phyloP scores from a whole-genome alignment of 208 protist species.

The Crithidia bombi region DNA sequence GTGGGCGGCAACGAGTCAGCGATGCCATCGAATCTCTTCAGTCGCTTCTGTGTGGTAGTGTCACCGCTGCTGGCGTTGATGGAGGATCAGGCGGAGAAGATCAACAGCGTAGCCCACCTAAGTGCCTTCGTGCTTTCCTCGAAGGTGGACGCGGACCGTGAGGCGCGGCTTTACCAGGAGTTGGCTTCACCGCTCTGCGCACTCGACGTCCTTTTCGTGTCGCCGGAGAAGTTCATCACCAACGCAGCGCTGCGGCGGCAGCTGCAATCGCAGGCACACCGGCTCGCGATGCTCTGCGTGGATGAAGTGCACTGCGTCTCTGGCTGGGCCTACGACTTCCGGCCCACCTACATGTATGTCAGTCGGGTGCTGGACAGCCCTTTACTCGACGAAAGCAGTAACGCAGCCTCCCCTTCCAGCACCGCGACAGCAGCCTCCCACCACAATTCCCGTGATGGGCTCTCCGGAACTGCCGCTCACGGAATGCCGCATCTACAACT shows the following conservation, averaged over 20 bases:
- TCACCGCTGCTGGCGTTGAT: conserved; percentile 97
- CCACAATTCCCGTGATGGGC: too few species aligned
- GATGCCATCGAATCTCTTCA: conserved; percentile 26
- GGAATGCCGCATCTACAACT: too few species aligned
- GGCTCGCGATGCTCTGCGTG: conserved; percentile 88
- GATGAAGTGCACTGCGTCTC: conserved; percentile 98
- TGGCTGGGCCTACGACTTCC: conserved; percentile 97
- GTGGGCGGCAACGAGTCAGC: background rate
- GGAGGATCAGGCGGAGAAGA: conserved; percentile 92
- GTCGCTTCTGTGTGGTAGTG: conserved; percentile 87
- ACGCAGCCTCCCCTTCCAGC: background rate
- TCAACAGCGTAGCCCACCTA: conserved; percentile 42
- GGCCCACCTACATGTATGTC: conserved; percentile 84
- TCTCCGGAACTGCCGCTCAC: too few species aligned
- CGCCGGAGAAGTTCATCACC: conserved; percentile 77
- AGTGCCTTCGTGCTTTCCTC: conserved; percentile 62
- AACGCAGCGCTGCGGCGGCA: conserved; percentile 53
- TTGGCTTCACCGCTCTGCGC: conserved; percentile 41
- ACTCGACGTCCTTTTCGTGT: conserved; percentile 90
- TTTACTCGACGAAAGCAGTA: conserved; percentile 14
- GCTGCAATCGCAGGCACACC: conserved; percentile 41
- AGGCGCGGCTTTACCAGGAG: conserved; percentile 47
- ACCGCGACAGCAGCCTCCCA: background rate
- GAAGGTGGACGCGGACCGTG: conserved; percentile 43
- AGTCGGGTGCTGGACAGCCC: conserved; percentile 54